Conservation (phyloP, 192 early-diverging fungal species). For the Entophlyctis helioformis region DNA sequence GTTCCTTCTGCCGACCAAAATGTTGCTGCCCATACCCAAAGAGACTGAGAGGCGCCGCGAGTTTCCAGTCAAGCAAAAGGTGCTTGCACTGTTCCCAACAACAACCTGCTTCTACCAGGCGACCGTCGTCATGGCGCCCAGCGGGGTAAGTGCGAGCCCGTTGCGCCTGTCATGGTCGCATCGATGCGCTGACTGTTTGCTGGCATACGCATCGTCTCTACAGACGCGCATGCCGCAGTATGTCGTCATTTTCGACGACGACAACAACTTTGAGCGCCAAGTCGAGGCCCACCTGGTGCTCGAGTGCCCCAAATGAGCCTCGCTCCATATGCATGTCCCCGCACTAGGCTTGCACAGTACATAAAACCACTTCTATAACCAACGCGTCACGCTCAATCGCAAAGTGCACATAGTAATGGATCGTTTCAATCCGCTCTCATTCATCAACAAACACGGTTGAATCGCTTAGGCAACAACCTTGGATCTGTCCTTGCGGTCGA, state of each 20-base stretch:
- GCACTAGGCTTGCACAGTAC: too few relatives aligned
- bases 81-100: slow-evolving; percentile 30
- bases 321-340: too few relatives aligned
- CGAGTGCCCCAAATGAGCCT: slow-evolving; percentile 19
- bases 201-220: neutral
- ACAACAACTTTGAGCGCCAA: slow-evolving; percentile 13
- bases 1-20: too few relatives aligned
- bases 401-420: too few relatives aligned
- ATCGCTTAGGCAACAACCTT: too few relatives aligned
- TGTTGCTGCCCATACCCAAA: slow-evolving; percentile 19
- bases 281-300: slow-evolving; percentile 12
- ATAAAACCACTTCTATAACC: too few relatives aligned
- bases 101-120: slow-evolving; percentile 36
- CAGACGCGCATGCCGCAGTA: slow-evolving; percentile 7
- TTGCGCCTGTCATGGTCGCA: too few relatives aligned
- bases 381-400: too few relatives aligned
- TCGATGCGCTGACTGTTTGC: neutral
- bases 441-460: too few relatives aligned
- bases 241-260: slow-evolving; percentile 30
- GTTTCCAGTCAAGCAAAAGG: slow-evolving; percentile 20
- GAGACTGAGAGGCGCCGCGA: slow-evolving; percentile 7
- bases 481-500: slow-evolving; percentile 73
- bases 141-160: slow-evolving; percentile 24
- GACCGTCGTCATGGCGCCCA: slow-evolving; percentile 14
- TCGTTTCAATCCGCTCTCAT: too few relatives aligned